Evolutionary conservation across 2,329 filamentous ascomycete genomes (phyloP).

Genomic region (Cercospora berteroae): DNA sequence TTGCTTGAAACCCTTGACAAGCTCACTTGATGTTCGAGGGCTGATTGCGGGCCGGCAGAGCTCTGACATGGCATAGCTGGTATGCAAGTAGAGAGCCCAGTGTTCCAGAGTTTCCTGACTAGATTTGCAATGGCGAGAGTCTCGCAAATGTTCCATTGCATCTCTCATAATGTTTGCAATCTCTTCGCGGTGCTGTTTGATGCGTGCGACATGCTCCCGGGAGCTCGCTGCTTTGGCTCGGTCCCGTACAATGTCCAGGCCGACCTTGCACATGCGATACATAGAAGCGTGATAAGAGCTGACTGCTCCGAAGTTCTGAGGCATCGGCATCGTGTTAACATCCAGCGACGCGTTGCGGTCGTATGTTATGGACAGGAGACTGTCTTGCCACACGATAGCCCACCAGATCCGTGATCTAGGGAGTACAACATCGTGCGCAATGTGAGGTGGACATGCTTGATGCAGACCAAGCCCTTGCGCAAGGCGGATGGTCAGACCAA

Average conservation of each 20-base stretch:
- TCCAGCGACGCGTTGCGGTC: conserved; percentile 58
- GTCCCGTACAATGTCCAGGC: conserved; percentile 60
- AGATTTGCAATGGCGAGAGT: conserved; percentile 49
- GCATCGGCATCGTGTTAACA: conserved; percentile 45
- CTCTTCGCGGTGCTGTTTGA: conserved; percentile 57
- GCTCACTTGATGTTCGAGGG: conserved; percentile 47
- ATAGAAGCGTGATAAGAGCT: conserved; percentile 58
- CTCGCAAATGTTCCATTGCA: conserved; percentile 57
- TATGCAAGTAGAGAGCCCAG: conserved; percentile 60
- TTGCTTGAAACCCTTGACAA: conserved; percentile 50
- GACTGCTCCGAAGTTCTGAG: conserved; percentile 43
- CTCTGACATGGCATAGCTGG: conserved; percentile 62
- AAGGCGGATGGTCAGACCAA: conserved; percentile 60
- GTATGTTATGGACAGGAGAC: conserved; percentile 62
- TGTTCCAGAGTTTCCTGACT: conserved; percentile 58
- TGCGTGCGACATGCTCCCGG: conserved; percentile 52
- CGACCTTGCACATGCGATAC: conserved; percentile 56
- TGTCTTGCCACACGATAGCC: conserved; percentile 65
- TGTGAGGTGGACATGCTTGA: conserved; percentile 56
- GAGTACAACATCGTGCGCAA: conserved; percentile 48
- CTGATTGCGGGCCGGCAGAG: conserved; percentile 62
- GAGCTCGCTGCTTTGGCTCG: conserved; percentile 55
- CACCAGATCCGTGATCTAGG: conserved; percentile 47
- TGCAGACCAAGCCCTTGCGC: conserved; percentile 61
- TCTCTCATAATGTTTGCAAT: conserved; percentile 59